Percentiles rank a stretch among this genome's conserved stretches.
phyloP scores from a whole-genome alignment of 2,329 filamentous ascomycete genomes.

The Fusarium mexicanum region DNA sequence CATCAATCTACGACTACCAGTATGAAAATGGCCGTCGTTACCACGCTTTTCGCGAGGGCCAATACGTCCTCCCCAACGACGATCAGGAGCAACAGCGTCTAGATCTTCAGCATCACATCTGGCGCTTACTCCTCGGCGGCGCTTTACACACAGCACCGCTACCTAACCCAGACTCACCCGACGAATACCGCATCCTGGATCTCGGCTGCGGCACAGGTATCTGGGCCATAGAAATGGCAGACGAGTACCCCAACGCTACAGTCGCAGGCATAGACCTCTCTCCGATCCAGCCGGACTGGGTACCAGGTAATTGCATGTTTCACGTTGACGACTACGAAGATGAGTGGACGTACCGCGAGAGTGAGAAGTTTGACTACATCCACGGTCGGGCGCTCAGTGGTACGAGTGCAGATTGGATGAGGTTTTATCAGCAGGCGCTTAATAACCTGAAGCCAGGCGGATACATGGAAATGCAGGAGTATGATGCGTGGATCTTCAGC shows the following conservation, averaged over 20 bases:
- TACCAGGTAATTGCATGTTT: conserved; percentile 71
- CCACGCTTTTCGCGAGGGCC: conserved; percentile 47
- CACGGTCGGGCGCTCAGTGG: conserved; percentile 49
- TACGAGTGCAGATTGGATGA: conserved; percentile 46
- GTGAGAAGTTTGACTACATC: conserved; percentile 51
- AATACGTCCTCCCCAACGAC: conserved; percentile 45
- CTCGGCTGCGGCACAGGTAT: conserved; percentile 70
- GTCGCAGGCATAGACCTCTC: conserved; percentile 64
- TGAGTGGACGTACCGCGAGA: conserved; percentile 45
- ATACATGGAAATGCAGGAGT: conserved; percentile 53
- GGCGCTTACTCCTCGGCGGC: conserved; percentile 41
- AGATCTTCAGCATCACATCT: conserved; percentile 51
- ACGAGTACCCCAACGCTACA: conserved; percentile 50
- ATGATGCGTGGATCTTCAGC: conserved; percentile 51
- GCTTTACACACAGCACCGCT: conserved; percentile 42
- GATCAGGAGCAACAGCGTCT: conserved; percentile 51
- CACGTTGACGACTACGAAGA: conserved; percentile 73
- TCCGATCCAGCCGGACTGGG: conserved; percentile 64
- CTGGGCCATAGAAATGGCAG: conserved; percentile 68
- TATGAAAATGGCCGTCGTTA: conserved; percentile 48
- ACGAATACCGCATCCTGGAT: conserved; percentile 59
- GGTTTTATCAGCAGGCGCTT: conserved; percentile 45
- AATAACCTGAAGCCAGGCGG: conserved; percentile 48
- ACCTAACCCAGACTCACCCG: conserved; percentile 18
- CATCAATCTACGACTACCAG: conserved; percentile 55